Evolutionary conservation across 371 early-diverging fungal genomes (phyloP).

Genomic region (Mucor lusitanicus): DNA sequence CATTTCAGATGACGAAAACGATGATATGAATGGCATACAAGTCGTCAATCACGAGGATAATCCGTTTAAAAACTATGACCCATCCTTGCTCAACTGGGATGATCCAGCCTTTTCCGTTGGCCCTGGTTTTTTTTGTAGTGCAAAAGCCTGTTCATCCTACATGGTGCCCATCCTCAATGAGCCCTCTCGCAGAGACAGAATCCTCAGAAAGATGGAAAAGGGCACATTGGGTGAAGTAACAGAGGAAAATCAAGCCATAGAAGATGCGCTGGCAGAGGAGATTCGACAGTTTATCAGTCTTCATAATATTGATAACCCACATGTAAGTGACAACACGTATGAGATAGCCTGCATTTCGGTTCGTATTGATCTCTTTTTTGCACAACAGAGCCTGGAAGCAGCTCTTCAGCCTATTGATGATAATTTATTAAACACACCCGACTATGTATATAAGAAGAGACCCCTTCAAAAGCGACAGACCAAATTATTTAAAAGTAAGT

Average conservation of each 20-base stretch:
- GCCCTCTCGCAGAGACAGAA: conserved; percentile 7
- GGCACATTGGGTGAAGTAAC: conserved; percentile 18
- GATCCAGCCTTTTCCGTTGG: conserved; percentile 13
- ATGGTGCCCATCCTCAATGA: conserved; percentile 10
- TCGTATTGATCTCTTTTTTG: not conserved
- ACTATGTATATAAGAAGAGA: conserved; percentile 22
- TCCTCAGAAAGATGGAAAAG: conserved; percentile 14
- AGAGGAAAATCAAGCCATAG: conserved; percentile 14
- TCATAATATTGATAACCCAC: not conserved
- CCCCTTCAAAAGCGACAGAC: conserved; percentile 22
- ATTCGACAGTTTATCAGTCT: conserved; percentile 8
- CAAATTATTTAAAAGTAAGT: conserved; percentile 20
- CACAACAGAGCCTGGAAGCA: conserved; percentile 1
- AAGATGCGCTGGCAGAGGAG: conserved; percentile 18
- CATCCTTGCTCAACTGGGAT: conserved; percentile 12
- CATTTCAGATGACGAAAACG: conserved; percentile 5
- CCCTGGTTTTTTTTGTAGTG: conserved; percentile 19
- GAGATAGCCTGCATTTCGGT: not conserved
- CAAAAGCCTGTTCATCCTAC: conserved; percentile 3
- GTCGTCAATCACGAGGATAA: conserved; percentile 10
- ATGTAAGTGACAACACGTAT: not conserved
- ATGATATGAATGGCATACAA: conserved; percentile 16
- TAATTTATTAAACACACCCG: not conserved
- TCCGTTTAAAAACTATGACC: conserved; percentile 14
- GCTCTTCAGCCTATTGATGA: conserved; percentile 2